Evolutionary conservation across 176 grass and related monocot species (phyloP).

Genomic region (Zoysia japonica): DNA sequence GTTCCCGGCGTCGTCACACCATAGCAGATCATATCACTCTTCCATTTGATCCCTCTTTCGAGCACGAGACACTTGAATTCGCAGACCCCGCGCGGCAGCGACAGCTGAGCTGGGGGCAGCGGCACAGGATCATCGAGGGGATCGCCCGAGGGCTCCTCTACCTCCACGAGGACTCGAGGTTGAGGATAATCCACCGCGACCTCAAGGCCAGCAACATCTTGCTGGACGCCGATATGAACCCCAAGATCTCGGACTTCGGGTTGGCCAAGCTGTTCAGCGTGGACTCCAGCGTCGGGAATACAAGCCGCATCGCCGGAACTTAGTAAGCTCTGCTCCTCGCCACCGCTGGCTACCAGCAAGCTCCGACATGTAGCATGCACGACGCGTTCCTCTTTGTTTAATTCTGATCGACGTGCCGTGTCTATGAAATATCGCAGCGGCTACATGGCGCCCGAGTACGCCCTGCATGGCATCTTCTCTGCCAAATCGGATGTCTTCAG

Average conservation of each 20-base stretch:
- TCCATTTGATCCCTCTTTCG: too few relatives aligned
- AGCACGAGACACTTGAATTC: background rate
- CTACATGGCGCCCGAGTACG: conserved; percentile 66
- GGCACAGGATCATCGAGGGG: background rate
- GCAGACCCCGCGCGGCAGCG: too few relatives aligned
- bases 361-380: conserved; percentile 27
- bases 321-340: background rate
- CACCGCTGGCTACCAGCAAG: too few relatives aligned
- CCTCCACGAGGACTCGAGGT: conserved; percentile 64
- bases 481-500: conserved; percentile 65
- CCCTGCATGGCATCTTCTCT: conserved; percentile 44
- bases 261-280: conserved; percentile 50
- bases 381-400: background rate
- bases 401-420: too few relatives aligned
- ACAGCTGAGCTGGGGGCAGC: background rate
- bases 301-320: conserved; percentile 50
- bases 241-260: conserved; percentile 71
- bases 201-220: conserved; percentile 55
- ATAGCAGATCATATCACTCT: too few relatives aligned
- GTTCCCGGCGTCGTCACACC: too few relatives aligned
- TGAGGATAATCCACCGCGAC: conserved; percentile 51
- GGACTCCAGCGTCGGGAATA: conserved; percentile 39
- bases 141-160: conserved; percentile 46
- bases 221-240: conserved; percentile 49
- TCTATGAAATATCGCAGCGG: conserved; percentile 32